Evolutionary conservation across 1,284 basidiomycete species (phyloP).

Genomic region (Anthracocystis setariae): DNA sequence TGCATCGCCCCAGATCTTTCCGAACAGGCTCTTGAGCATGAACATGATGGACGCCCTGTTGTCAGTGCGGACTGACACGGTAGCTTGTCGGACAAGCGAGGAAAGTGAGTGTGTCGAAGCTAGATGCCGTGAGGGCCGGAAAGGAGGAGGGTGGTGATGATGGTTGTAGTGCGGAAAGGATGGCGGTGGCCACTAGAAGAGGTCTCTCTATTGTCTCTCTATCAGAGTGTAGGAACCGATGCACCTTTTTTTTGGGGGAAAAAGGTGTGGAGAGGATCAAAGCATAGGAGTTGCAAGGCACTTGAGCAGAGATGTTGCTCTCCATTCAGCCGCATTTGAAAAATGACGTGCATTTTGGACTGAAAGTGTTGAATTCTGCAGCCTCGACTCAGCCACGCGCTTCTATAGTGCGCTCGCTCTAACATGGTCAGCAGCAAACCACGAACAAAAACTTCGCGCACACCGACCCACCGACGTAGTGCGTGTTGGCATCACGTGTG

Average conservation of each 20-base stretch:
- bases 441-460: background rate
- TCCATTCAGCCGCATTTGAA: background rate
- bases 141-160: constrained; percentile 5
- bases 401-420: background rate
- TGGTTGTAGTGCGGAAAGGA: constrained; percentile 22
- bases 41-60: constrained; percentile 72
- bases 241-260: constrained; percentile 1
- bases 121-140: background rate
- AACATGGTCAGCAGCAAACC: constrained; percentile 6
- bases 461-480: background rate
- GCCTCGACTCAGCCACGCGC: constrained; percentile 19
- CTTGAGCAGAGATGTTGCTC: constrained; percentile 12
- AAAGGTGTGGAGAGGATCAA: constrained; percentile 21
- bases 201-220: constrained; percentile 1
- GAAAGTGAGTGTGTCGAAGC: too few relatives aligned
- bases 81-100: too few relatives aligned
- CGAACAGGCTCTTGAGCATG: constrained; percentile 83
- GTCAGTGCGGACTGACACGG: too few relatives aligned
- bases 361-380: background rate
- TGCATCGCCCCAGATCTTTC: constrained; percentile 82
- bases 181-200: constrained; percentile 2
- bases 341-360: constrained; percentile 16
- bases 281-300: background rate
- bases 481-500: constrained; percentile 28
- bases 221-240: background rate